Evolutionary conservation across 2,329 filamentous ascomycete genomes (phyloP).

Genomic region (Bertia moriformis): DNA sequence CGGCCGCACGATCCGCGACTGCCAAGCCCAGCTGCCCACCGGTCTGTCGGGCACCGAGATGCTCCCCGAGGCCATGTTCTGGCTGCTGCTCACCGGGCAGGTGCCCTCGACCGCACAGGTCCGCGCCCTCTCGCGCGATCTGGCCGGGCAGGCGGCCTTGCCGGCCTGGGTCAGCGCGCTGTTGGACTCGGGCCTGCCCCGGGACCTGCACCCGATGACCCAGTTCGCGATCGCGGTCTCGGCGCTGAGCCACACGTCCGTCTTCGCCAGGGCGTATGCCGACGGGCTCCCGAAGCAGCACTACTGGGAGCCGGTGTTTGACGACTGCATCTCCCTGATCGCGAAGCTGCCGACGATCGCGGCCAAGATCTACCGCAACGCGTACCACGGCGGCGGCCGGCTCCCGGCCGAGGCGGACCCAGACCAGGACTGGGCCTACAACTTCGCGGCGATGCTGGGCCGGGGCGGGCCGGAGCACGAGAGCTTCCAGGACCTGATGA

Average conservation of each 20-base stretch:
- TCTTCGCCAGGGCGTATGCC: slow-evolving; percentile 88
- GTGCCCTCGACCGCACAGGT: slow-evolving; percentile 74
- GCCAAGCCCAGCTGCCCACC: slow-evolving; percentile 85
- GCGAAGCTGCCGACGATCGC: slow-evolving; percentile 95
- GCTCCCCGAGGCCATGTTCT: slow-evolving; percentile 99
- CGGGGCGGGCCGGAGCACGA: slow-evolving; percentile 78
- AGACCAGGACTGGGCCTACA: slow-evolving; percentile 93
- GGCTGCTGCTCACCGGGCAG: slow-evolving; percentile 86
- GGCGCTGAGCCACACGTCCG: slow-evolving; percentile 85
- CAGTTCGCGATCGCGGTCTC: slow-evolving; percentile 92
- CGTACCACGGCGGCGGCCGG: slow-evolving; percentile 61
- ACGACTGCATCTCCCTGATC: slow-evolving; percentile 83
- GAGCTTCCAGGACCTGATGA: slow-evolving; percentile 86
- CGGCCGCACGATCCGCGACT: slow-evolving; percentile 94
- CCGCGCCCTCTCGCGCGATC: slow-evolving; percentile 66
- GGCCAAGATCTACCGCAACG: slow-evolving; percentile 92
- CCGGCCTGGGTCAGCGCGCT: slow-evolving; percentile 74
- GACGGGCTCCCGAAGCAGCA: slow-evolving; percentile 83
- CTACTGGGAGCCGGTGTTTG: slow-evolving; percentile 97
- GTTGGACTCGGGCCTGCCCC: slow-evolving; percentile 80
- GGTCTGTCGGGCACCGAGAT: slow-evolving; percentile 86
- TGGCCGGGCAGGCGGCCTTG: slow-evolving; percentile 73
- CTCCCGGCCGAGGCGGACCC: slow-evolving; percentile 65
- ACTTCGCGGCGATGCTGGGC: slow-evolving; percentile 91
- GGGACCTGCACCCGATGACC: slow-evolving; percentile 91